A percentile compares a stretch with the other conserved stretches of the same genome.
Evolutionary conservation across 2,329 filamentous ascomycete genomes (phyloP).

Genomic region (Dothideomycetes sp.): DNA sequence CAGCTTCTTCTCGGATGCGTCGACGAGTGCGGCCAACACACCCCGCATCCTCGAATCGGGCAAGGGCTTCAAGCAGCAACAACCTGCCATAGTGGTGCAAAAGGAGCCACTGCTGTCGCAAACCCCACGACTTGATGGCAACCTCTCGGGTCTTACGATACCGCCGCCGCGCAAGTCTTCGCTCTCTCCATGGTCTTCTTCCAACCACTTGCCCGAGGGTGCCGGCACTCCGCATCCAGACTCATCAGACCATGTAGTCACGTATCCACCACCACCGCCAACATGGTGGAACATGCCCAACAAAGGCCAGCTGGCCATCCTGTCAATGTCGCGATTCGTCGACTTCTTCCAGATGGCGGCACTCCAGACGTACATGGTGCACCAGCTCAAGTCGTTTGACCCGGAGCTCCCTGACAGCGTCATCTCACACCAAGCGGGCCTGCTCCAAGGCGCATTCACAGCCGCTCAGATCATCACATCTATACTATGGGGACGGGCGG

Average conservation of each 20-base stretch:
- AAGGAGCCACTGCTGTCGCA: neutral
- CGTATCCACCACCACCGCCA: constrained; percentile 14
- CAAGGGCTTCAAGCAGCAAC: constrained; percentile 1
- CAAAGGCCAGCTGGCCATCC: constrained; percentile 29
- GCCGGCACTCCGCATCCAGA: neutral
- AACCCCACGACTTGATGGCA: neutral
- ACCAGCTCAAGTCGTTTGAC: constrained; percentile 31
- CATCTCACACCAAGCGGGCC: constrained; percentile 30
- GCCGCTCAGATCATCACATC: constrained; percentile 31
- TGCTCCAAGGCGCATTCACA: constrained; percentile 30
- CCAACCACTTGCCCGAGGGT: neutral
- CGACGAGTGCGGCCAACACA: constrained; percentile 1
- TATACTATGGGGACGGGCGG: constrained; percentile 29
- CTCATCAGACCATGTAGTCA: neutral
- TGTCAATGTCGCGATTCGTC: constrained; percentile 29
- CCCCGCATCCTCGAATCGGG: constrained; percentile 5
- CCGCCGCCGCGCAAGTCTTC: constrained; percentile 3
- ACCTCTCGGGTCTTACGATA: neutral
- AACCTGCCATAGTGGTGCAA: constrained; percentile 3
- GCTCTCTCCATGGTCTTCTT: constrained; percentile 1
- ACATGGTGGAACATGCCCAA: constrained; percentile 30
- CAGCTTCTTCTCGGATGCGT: constrained; percentile 6
- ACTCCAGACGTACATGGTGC: constrained; percentile 33
- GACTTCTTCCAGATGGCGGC: constrained; percentile 35
- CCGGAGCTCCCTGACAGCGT: constrained; percentile 34